phyloP scores from a whole-genome alignment of 2,329 filamentous ascomycete genomes.

The Allantophomopsis cytisporea region DNA sequence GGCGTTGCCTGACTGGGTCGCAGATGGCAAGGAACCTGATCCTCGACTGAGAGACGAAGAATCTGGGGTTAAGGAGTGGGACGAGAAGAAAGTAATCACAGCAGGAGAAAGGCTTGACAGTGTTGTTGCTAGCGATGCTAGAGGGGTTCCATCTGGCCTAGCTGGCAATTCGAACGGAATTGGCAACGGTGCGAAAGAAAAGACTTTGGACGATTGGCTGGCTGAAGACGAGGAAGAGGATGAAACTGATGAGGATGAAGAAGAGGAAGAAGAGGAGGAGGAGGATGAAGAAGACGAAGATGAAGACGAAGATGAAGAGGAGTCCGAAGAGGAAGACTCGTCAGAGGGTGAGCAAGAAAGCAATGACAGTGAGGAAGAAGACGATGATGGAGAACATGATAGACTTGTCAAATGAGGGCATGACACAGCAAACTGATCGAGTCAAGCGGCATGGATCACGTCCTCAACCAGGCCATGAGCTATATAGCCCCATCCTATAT shows the following conservation, averaged over 20 bases:
- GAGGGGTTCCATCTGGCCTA: conserved; percentile 8
- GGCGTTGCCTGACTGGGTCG: conserved; percentile 72
- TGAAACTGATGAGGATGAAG: conserved; percentile 37
- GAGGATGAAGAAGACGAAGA: conserved; percentile 36
- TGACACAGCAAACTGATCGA: neutral
- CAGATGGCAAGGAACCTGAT: conserved; percentile 67
- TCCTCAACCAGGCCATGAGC: too few species aligned
- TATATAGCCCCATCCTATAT: neutral
- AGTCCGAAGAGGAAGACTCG: conserved; percentile 29
- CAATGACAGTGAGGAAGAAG: conserved; percentile 12
- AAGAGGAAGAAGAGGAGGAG: conserved; percentile 31
- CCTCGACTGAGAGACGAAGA: conserved; percentile 53
- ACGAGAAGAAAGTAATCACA: conserved; percentile 29
- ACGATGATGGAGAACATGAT: conserved; percentile 15
- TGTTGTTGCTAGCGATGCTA: conserved; percentile 24
- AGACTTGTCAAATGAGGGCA: conserved; percentile 16
- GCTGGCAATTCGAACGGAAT: conserved; percentile 34
- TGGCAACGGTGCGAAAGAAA: conserved; percentile 30
- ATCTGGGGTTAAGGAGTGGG: conserved; percentile 21
- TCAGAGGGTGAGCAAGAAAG: conserved; percentile 9
- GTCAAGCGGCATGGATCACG: too few species aligned
- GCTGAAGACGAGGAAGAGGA: conserved; percentile 55
- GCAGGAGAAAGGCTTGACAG: conserved; percentile 53
- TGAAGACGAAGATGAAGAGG: conserved; percentile 32
- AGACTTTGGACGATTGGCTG: conserved; percentile 88